Conservation (phyloP, 2,329 filamentous ascomycete genomes). For the Pleoardoris graminearum region DNA sequence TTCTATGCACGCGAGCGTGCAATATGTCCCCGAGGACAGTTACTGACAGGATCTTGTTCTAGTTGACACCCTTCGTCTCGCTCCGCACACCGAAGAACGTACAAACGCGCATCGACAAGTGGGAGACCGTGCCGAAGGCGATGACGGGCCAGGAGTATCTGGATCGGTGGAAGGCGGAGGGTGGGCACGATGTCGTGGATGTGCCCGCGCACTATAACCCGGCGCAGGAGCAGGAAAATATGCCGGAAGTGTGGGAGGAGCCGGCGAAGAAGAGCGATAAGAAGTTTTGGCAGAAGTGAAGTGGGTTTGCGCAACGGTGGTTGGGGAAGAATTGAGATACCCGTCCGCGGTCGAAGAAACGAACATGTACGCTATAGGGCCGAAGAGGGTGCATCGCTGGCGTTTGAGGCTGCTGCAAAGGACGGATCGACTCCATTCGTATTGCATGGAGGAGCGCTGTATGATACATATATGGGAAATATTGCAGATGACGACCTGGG, state of each 20-base stretch:
- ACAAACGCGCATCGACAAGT: constrained; percentile 10
- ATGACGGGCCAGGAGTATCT: constrained; percentile 41
- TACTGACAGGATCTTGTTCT: no score
- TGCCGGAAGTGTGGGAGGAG: constrained; percentile 34
- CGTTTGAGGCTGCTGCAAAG: no score
- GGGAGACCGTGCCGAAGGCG: constrained; percentile 18
- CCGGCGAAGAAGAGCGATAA: constrained; percentile 16
- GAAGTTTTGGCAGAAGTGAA: neutral
- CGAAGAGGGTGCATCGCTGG: no score
- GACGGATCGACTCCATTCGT: no score
- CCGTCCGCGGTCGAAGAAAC: neutral
- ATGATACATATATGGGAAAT: no score
- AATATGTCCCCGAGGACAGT: no score
- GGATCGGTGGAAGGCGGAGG: constrained; percentile 37
- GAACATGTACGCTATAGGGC: neutral
- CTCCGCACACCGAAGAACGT: constrained; percentile 55
- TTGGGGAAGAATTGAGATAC: neutral
- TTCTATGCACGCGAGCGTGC: neutral
- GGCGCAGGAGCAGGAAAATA: constrained; percentile 16
- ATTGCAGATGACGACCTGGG: no score
- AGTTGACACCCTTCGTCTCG: constrained; percentile 82
- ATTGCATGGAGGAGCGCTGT: no score
- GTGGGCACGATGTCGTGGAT: constrained; percentile 34
- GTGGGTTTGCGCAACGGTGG: neutral
- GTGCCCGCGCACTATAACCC: neutral